Conservation (phyloP, 257 asterid species). For the Leptodermis oblonga region DNA sequence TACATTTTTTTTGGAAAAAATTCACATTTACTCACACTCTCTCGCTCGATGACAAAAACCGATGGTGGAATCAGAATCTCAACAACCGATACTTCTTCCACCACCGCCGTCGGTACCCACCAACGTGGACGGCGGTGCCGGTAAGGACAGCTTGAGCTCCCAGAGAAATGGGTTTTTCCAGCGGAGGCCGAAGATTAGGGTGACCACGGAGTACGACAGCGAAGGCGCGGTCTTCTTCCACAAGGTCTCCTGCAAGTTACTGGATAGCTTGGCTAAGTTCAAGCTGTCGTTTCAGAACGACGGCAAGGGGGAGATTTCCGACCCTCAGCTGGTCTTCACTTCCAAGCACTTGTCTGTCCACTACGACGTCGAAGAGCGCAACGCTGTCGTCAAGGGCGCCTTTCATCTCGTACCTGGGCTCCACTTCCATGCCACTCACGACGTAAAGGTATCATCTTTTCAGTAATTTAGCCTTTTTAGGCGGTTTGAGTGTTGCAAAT, state of each 20-base stretch:
- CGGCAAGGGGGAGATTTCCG: conserved; percentile 69
- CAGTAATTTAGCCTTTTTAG: too few relatives aligned
- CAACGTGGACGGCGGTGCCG: neutral
- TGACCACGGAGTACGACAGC: conserved; percentile 88
- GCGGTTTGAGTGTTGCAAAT: too few relatives aligned
- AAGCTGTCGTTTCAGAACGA: conserved; percentile 66
- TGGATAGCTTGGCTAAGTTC: conserved; percentile 66
- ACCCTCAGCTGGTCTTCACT: conserved; percentile 63
- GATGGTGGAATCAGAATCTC: conserved; percentile 24
- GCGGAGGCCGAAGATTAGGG: conserved; percentile 66
- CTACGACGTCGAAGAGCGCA: conserved; percentile 74
- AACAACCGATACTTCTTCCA: conserved; percentile 5
- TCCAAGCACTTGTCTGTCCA: conserved; percentile 63
- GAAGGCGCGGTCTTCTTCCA: conserved; percentile 69
- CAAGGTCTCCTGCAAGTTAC: conserved; percentile 67
- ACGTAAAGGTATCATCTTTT: conserved; percentile 48
- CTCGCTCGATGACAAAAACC: neutral
- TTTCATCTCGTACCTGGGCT: conserved; percentile 54
- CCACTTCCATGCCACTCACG: conserved; percentile 58
- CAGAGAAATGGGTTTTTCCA: neutral
- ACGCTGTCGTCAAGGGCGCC: conserved; percentile 67
- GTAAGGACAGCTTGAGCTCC: neutral
- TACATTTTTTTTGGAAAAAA: too few relatives aligned
- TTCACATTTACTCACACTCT: conserved; percentile 1
- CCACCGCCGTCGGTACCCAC: conserved; percentile 1